Evolutionary conservation across 768 basidiomycete species (phyloP).

Genomic region (Leucocoprinus leucothites): DNA sequence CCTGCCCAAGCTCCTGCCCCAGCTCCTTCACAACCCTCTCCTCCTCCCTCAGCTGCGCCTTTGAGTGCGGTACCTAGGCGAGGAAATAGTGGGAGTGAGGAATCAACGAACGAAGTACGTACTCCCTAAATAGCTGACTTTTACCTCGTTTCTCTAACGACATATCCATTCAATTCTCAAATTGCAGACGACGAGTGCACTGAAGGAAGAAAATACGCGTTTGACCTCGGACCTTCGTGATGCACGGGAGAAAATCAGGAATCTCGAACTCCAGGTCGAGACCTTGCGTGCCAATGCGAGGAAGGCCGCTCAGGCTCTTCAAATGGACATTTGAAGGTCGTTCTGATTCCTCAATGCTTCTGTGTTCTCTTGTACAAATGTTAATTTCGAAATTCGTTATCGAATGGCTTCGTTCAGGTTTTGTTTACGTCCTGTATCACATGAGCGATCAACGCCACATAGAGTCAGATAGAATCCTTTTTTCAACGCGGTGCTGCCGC

Average conservation of each 20-base stretch:
- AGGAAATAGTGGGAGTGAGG: background rate
- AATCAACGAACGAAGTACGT: constrained; percentile 13
- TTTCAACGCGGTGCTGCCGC: too few species aligned
- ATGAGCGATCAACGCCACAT: too few species aligned
- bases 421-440: too few species aligned
- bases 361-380: too few species aligned
- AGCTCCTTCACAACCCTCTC: background rate
- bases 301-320: constrained; percentile 67
- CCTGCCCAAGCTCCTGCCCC: constrained; percentile 14
- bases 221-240: constrained; percentile 71
- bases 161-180: background rate
- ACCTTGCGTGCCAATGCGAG: constrained; percentile 69
- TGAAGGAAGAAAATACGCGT: constrained; percentile 58
- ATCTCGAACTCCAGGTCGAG: constrained; percentile 82
- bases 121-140: background rate
- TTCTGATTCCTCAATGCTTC: too few species aligned
- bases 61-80: background rate
- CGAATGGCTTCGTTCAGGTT: too few species aligned
- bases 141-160: too few species aligned
- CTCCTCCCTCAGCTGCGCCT: background rate
- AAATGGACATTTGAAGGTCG: constrained; percentile 11
- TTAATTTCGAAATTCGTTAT: too few species aligned
- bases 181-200: constrained; percentile 13
- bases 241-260: constrained; percentile 77
- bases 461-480: too few species aligned